A percentile compares a stretch with the other conserved stretches of the same genome.
Evolutionary conservation across 805 yeast genomes (phyloP).

Genomic region (Barnettozyma sucrosica): DNA sequence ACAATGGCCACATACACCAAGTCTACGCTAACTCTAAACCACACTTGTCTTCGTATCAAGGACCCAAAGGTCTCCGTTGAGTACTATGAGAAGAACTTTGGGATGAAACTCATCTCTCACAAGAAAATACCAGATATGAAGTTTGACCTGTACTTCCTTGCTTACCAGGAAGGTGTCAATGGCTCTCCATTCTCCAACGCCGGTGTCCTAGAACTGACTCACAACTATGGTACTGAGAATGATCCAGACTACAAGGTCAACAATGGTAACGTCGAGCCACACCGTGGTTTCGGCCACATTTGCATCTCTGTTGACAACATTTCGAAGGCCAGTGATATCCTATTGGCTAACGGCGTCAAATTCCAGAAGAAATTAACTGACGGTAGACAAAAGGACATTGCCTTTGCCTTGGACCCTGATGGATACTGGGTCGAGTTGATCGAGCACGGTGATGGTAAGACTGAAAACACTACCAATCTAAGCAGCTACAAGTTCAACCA

Average conservation of each 20-base stretch:
- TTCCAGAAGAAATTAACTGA: slow-evolving; percentile 83
- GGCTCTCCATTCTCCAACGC: slow-evolving; percentile 20
- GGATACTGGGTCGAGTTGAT: slow-evolving; percentile 95
- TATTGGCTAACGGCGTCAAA: slow-evolving; percentile 56
- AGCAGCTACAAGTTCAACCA: slow-evolving; percentile 56
- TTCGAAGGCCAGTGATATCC: slow-evolving; percentile 47
- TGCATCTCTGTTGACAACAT: slow-evolving; percentile 84
- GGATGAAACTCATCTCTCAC: slow-evolving; percentile 55
- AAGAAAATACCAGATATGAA: slow-evolving; percentile 48
- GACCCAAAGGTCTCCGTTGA: slow-evolving; percentile 69
- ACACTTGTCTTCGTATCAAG: slow-evolving; percentile 74
- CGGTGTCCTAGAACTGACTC: slow-evolving; percentile 83
- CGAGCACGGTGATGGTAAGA: slow-evolving; percentile 43
- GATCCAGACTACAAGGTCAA: slow-evolving; percentile 51
- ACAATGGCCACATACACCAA: slow-evolving; percentile 11
- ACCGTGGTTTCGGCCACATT: slow-evolving; percentile 91
- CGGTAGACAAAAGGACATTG: slow-evolving; percentile 90
- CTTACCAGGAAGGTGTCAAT: slow-evolving; percentile 24
- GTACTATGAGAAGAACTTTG: slow-evolving; percentile 72
- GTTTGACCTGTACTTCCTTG: slow-evolving; percentile 66
- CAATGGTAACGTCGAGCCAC: slow-evolving; percentile 81
- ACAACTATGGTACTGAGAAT: slow-evolving; percentile 67
- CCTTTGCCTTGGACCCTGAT: slow-evolving; percentile 92
- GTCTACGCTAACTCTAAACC: slow-evolving; percentile 41
- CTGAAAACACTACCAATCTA: slow-evolving; percentile 34